Evolutionary conservation across 495 filamentous ascomycete genomes (phyloP), one percentile per base, ranked within the genome.

Genomic region (Talaromyces nanjingensis): DNA sequence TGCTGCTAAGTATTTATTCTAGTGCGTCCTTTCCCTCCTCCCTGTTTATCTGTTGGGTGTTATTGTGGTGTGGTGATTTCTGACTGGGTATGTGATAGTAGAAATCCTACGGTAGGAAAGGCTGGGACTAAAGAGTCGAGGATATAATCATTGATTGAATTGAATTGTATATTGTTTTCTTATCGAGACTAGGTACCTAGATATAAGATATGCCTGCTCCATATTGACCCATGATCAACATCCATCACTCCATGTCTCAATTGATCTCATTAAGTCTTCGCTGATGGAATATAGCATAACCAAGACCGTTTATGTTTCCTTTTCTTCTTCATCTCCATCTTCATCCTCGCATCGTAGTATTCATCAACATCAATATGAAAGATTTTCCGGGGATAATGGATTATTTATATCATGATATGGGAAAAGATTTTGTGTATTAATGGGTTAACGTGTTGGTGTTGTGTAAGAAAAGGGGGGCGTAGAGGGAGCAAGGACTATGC

Each of bases 1-100:
- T 74, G 91, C 92, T 62, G 93, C 94, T 45, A 94, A 91, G 82
- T 85, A 92, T 76, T 75, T 96, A 49, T 74, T 83, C 73, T 84
- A 85, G 81, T 83, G 77, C 68, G 75, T 81, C 18, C 24, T 24
- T 31, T 52, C 29, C 42, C 42, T 0, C 53, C 29, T 64, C 56
- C 34, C 59, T 67, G 61, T 6, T 62, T 56, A 68, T 57, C 61
- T 54, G 24, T 22, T 16, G 8, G n/a, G n/a, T n/a, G 16, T 18
- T 37, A 1, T 16, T 25, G 16, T n/a, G n/a, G n/a, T 16, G 9
- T 20, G n/a, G 0, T 47, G 16, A 47, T 47, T 2, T 49, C 45
- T 49, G 18, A 29, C 52, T 6, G 12, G 27, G 27, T 27, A 27
- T 25, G 25, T 6, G 16, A 14, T 55, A 55, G 52, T 24, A 55